Evolutionary conservation across 1,284 basidiomycete genomes (phyloP).

Genomic region (Xanthoconium separans): DNA sequence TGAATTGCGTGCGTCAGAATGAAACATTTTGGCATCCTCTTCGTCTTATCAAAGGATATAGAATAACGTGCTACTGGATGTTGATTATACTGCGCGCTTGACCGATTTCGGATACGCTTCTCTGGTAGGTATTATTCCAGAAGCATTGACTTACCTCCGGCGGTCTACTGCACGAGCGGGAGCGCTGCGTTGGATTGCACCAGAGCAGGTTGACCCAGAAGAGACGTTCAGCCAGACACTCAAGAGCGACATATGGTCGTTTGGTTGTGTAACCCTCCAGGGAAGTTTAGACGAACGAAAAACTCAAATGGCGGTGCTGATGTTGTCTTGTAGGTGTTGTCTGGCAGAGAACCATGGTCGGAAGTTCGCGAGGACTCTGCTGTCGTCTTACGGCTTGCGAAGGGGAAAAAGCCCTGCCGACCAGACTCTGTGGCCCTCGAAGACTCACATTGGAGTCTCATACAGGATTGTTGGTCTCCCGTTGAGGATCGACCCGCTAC

Average conservation of each 20-base stretch:
- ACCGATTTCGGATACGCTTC: not conserved
- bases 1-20: not conserved
- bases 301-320: not conserved
- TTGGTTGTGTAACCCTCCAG: not conserved
- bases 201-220: not conserved
- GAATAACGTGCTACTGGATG: not conserved
- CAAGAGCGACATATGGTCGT: not conserved
- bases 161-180: not conserved
- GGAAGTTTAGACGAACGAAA: not conserved
- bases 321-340: not conserved
- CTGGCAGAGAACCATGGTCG: not conserved
- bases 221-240: not conserved
- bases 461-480: not conserved
- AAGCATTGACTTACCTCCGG: not conserved
- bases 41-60: not conserved
- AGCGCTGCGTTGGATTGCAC: not conserved
- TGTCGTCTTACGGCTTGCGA: not conserved
- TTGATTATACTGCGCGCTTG: not conserved
- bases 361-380: not conserved
- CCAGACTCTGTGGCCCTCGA: not conserved
- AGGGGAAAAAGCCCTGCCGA: not conserved
- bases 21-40: too few relatives aligned
- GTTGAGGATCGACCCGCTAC: not conserved
- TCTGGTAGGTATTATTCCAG: not conserved
- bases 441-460: not conserved